A percentile compares a stretch with the other conserved stretches of the same genome.
phyloP scores from a whole-genome alignment of 768 basidiomycete genomes.

The Phanerochaete sordida region DNA sequence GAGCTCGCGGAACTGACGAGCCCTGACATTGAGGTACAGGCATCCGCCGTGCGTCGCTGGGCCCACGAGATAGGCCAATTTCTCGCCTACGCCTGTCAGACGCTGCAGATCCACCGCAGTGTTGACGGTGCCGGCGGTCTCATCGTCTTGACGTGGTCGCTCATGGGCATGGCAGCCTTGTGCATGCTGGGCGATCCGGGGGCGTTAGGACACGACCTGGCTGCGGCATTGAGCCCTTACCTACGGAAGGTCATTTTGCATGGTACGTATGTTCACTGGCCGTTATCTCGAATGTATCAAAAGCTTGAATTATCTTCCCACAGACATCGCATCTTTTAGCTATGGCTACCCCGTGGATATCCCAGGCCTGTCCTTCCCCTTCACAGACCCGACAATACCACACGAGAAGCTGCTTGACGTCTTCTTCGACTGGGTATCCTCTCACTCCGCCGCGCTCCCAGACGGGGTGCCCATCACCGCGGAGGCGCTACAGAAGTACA shows the following conservation, averaged over 20 bases:
- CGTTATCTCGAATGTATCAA: no score
- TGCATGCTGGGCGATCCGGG: slow-evolving; percentile 4
- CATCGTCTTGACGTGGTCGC: slow-evolving; percentile 4
- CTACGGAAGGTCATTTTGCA: background rate
- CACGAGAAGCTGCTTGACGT: background rate
- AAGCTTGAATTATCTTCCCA: no score
- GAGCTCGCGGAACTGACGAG: background rate
- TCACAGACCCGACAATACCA: background rate
- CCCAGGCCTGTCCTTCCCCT: background rate
- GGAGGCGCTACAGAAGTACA: background rate
- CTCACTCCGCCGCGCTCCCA: background rate
- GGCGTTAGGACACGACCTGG: background rate
- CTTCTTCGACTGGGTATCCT: background rate
- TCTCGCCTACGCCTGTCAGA: background rate
- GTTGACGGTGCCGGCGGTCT: background rate
- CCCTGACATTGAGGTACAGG: background rate
- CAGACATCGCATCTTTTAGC: no score
- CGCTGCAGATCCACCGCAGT: background rate
- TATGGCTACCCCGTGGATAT: no score
- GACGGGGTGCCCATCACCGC: background rate
- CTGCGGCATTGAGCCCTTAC: background rate
- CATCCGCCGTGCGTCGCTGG: background rate
- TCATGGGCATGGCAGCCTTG: background rate
- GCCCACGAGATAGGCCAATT: background rate
- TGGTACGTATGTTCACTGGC: background rate